Evolutionary conservation across 2,329 filamentous ascomycete genomes (phyloP).

Genomic region (Gnomoniopsis smithogilvyi): DNA sequence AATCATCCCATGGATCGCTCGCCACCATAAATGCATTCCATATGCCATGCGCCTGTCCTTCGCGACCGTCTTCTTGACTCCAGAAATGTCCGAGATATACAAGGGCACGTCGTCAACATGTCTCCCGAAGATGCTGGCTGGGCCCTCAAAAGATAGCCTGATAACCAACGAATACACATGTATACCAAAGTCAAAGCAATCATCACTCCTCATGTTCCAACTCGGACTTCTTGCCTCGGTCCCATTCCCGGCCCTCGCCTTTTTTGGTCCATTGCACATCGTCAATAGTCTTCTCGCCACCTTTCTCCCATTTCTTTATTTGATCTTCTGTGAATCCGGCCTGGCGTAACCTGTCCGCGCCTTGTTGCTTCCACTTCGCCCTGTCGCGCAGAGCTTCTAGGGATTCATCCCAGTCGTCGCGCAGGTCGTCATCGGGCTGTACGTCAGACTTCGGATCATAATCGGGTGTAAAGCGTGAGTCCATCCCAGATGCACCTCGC

Average conservation of each 20-base stretch:
- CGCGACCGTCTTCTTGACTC: neutral
- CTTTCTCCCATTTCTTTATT: conserved; percentile 67
- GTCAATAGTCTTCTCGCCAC: conserved; percentile 56
- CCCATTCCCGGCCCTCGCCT: conserved; percentile 64
- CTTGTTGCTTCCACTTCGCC: conserved; percentile 72
- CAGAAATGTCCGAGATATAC: neutral
- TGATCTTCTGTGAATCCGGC: conserved; percentile 78
- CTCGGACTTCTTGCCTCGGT: conserved; percentile 45
- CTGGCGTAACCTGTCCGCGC: conserved; percentile 70
- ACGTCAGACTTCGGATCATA: conserved; percentile 60
- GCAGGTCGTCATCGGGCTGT: conserved; percentile 43
- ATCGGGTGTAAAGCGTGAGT: conserved; percentile 70
- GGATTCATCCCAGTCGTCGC: conserved; percentile 75
- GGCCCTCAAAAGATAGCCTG: neutral
- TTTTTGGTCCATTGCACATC: conserved; percentile 70
- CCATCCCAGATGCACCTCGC: conserved; percentile 64
- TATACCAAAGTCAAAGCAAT: neutral
- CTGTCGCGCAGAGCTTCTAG: conserved; percentile 76
- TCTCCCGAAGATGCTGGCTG: too few relatives aligned
- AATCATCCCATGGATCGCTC: neutral
- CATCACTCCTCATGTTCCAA: conserved; percentile 8
- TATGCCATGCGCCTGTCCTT: neutral
- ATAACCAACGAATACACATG: neutral
- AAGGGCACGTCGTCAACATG: neutral
- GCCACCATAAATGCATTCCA: neutral